Conservation (phyloP, 768 basidiomycete genomes). For the Boletus vermiculosoides region DNA sequence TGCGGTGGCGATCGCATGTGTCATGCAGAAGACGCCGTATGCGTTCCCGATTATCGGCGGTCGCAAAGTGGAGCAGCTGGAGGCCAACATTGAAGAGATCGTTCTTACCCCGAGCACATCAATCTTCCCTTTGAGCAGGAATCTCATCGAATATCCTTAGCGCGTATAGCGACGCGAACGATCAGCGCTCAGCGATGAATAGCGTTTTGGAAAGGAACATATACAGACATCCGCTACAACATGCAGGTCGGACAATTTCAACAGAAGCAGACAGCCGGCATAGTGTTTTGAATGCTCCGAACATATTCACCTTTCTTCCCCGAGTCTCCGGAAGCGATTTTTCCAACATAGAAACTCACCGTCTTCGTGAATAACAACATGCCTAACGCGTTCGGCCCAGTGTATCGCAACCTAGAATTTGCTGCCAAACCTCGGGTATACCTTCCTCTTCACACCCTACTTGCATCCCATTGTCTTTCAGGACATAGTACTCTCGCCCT, state of each 20-base stretch:
- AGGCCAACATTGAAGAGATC: too few species aligned
- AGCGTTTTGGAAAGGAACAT: background rate
- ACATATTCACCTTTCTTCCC: background rate
- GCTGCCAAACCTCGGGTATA: constrained; percentile 59
- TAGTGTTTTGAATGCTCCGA: background rate
- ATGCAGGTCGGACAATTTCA: background rate
- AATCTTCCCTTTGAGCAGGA: too few species aligned
- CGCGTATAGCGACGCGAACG: background rate
- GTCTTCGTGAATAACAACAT: background rate
- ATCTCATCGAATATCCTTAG: background rate
- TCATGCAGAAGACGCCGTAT: too few species aligned
- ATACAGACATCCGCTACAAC: background rate
- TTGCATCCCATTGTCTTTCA: constrained; percentile 76
- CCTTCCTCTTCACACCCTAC: constrained; percentile 78
- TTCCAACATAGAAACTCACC: background rate
- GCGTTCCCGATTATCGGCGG: too few species aligned
- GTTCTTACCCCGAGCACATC: too few species aligned
- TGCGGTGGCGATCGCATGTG: too few species aligned
- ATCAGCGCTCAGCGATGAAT: background rate
- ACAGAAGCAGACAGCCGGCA: background rate
- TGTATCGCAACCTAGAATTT: constrained; percentile 49
- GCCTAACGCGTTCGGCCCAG: constrained; percentile 6
- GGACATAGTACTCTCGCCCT: constrained; percentile 61
- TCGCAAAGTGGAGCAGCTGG: too few species aligned
- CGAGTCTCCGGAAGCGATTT: background rate